A percentile compares a stretch with the other conserved stretches of the same genome.
These are phyloP conservation scores for Talaromyces proteolyticus DNA, from an alignment of 495 filamentous ascomycete species.

Conservation along the genomic window DNA sequence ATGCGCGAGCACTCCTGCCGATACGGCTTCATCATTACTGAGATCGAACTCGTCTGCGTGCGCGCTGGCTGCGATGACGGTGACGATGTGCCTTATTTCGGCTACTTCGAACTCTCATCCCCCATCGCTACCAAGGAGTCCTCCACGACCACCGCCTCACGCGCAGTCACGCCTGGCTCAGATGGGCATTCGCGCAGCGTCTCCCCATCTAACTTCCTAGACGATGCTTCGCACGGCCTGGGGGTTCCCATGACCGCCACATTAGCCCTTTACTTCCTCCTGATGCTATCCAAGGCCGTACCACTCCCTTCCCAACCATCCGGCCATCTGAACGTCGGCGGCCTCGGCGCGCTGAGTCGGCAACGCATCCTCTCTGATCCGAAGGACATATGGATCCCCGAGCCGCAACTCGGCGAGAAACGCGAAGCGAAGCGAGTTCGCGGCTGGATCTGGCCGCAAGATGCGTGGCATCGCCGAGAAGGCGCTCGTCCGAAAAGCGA, in stretches of 20 bases:
- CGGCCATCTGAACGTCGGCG: slow-evolving; percentile 75
- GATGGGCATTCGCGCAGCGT: slow-evolving; percentile 13
- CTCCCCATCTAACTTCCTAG: slow-evolving; percentile 10
- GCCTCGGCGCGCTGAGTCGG: slow-evolving; percentile 68
- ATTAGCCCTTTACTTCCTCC: slow-evolving; percentile 68
- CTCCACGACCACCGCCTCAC: slow-evolving; percentile 5
- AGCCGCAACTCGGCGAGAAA: slow-evolving; percentile 75
- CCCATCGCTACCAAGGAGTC: slow-evolving; percentile 47
- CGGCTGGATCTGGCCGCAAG: slow-evolving; percentile 82
- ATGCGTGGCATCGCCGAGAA: slow-evolving; percentile 56
- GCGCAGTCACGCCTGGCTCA: neutral
- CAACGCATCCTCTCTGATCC: slow-evolving; percentile 57
- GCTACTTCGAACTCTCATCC: slow-evolving; percentile 70
- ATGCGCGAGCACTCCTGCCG: slow-evolving; percentile 92
- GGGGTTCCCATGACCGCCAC: slow-evolving; percentile 60
- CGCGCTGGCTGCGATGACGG: slow-evolving; percentile 65
- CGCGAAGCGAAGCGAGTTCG: slow-evolving; percentile 74
- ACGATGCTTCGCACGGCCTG: slow-evolving; percentile 18
- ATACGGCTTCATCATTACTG: slow-evolving; percentile 91
- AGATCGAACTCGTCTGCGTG: slow-evolving; percentile 89
- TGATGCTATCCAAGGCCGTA: slow-evolving; percentile 77
- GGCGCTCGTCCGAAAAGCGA: slow-evolving; percentile 19
- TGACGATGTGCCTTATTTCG: slow-evolving; percentile 72
- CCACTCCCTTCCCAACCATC: slow-evolving; percentile 58
- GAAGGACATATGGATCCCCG: slow-evolving; percentile 83